phyloP scores from a whole-genome alignment of 441 rosid genomes.

The Adansonia rubrostipa region DNA sequence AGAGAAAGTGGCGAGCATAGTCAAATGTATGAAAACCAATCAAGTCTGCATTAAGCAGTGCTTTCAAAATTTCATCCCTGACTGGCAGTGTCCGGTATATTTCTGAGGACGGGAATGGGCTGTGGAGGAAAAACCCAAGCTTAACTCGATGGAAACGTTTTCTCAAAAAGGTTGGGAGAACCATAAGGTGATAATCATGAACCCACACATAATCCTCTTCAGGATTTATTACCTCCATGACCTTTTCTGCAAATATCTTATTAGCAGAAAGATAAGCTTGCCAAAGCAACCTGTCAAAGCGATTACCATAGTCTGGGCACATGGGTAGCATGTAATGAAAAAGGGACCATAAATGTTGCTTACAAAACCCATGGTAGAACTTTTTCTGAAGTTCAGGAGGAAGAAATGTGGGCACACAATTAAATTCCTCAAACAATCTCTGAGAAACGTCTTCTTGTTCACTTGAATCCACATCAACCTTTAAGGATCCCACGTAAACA shows the following conservation, averaged over 20 bases:
- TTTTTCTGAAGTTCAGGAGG: conserved; percentile 30
- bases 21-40: conserved; percentile 30
- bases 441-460: conserved; percentile 29
- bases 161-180: conserved; percentile 27
- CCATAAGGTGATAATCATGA: conserved; percentile 32
- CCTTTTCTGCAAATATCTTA: conserved; percentile 27
- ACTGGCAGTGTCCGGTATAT: conserved; percentile 30
- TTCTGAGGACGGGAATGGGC: conserved; percentile 33
- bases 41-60: conserved; percentile 28
- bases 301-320: conserved; percentile 21
- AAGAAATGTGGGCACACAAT: conserved; percentile 32
- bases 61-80: conserved; percentile 28
- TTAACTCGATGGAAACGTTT: conserved; percentile 28
- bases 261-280: conserved; percentile 29
- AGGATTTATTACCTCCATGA: conserved; percentile 29
- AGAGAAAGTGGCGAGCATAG: conserved; percentile 31
- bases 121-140: conserved; percentile 31
- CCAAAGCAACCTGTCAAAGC: conserved; percentile 29
- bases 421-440: conserved; percentile 26
- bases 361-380: conserved; percentile 32
- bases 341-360: conserved; percentile 26
- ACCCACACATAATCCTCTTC: conserved; percentile 26
- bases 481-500: conserved; percentile 28
- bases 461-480: conserved; percentile 27
- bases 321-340: conserved; percentile 32